A percentile compares a stretch with the other conserved stretches of the same genome.
Evolutionary conservation across 2,329 filamentous ascomycete genomes (phyloP).

Genomic region (Thielaviopsis ethacetica): DNA sequence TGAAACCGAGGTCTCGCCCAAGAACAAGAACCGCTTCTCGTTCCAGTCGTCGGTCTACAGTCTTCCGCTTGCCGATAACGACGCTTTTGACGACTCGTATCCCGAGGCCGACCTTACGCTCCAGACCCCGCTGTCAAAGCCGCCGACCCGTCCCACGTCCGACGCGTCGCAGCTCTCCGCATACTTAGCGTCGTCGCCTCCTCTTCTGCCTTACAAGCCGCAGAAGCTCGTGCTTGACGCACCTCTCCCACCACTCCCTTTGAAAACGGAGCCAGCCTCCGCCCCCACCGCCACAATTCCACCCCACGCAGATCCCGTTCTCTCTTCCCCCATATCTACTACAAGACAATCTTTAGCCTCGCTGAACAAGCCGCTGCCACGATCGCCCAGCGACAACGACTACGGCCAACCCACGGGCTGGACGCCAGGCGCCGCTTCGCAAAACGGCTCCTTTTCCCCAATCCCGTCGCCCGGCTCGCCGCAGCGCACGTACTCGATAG

Average conservation of each 20-base stretch:
- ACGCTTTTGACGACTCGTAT: slow-evolving; percentile 1
- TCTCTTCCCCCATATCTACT: slow-evolving; percentile 18
- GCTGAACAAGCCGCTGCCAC: slow-evolving; percentile 38
- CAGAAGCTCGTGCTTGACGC: slow-evolving; percentile 12
- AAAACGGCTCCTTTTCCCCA: slow-evolving; percentile 35
- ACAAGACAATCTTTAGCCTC: slow-evolving; percentile 20
- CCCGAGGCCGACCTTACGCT: slow-evolving; percentile 12
- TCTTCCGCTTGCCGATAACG: background rate
- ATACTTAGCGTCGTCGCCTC: slow-evolving; percentile 19
- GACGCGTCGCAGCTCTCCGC: background rate
- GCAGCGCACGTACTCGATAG: slow-evolving; percentile 22
- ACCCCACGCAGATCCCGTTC: slow-evolving; percentile 14
- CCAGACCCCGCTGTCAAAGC: slow-evolving; percentile 6
- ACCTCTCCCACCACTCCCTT: slow-evolving; percentile 1
- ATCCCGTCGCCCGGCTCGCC: slow-evolving; percentile 36
- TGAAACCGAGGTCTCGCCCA: slow-evolving; percentile 10
- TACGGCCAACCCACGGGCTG: slow-evolving; percentile 39
- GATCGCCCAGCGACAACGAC: slow-evolving; percentile 33
- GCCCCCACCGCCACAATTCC: slow-evolving; percentile 11
- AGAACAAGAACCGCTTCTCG: slow-evolving; percentile 12
- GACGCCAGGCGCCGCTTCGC: slow-evolving; percentile 23
- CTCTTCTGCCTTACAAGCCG: slow-evolving; percentile 16
- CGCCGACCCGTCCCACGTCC: background rate
- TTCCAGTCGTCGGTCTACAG: slow-evolving; percentile 12
- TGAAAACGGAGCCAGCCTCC: slow-evolving; percentile 1